Conservation (phyloP, 768 basidiomycete genomes). For the Plicaturopsis crispa region DNA sequence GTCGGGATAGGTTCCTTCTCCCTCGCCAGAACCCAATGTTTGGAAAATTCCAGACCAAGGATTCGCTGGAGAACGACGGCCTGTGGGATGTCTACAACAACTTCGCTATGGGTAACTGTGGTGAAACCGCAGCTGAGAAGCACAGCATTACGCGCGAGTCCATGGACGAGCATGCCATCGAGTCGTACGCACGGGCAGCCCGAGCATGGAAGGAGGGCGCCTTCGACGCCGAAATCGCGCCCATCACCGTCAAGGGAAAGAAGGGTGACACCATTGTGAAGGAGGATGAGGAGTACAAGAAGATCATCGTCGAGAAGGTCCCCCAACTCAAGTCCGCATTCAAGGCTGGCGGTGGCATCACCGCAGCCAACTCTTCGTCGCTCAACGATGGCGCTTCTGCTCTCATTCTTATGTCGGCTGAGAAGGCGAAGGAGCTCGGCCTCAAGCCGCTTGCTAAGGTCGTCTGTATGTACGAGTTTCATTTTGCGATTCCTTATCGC, state of each 20-base stretch:
- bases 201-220: constrained; percentile 83
- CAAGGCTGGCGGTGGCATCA: constrained; percentile 84
- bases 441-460: constrained; percentile 91
- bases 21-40: constrained; percentile 78
- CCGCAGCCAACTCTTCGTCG: constrained; percentile 93
- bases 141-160: constrained; percentile 78
- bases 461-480: constrained; percentile 56
- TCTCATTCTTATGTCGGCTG: constrained; percentile 88
- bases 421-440: constrained; percentile 87
- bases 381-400: constrained; percentile 97
- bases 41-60: constrained; percentile 82
- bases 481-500: constrained; percentile 4
- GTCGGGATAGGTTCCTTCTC: constrained; percentile 56
- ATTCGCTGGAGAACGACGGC: constrained; percentile 88
- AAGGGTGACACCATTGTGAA: constrained; percentile 85
- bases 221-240: constrained; percentile 84
- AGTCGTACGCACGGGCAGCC: constrained; percentile 91
- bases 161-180: constrained; percentile 87
- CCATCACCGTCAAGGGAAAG: constrained; percentile 87
- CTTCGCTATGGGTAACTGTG: constrained; percentile 98
- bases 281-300: constrained; percentile 99
- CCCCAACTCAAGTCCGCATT: constrained; percentile 85
- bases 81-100: constrained; percentile 98
- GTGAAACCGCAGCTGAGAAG: constrained; percentile 78
- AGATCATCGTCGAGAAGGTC: constrained; percentile 91